A percentile compares a stretch with the other conserved stretches of the same genome.
These are phyloP conservation scores for Fonsecaea multimorphosa DNA, from an alignment of 2,329 filamentous ascomycete species.

Conservation along the genomic window DNA sequence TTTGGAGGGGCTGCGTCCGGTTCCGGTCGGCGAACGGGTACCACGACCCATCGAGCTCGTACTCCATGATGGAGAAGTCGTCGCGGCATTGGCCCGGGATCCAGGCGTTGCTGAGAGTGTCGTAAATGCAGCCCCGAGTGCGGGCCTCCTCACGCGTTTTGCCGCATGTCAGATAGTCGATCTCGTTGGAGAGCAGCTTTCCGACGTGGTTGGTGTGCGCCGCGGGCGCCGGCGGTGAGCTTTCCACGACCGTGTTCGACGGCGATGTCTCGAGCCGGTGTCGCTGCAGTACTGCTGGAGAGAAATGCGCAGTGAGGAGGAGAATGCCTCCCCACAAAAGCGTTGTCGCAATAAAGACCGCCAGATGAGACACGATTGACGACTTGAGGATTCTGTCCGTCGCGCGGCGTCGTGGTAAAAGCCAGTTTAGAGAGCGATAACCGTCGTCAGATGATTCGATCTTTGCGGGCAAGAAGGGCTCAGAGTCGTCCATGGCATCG, in stretches of 20 bases:
- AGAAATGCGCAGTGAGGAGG: constrained; percentile 8
- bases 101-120: no score
- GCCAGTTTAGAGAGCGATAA: neutral
- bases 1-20: constrained; percentile 1
- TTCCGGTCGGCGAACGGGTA: constrained; percentile 7
- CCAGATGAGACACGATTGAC: constrained; percentile 6
- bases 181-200: constrained; percentile 4
- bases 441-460: neutral
- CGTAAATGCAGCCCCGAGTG: no score
- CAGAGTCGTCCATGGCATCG: constrained; percentile 3
- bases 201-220: neutral
- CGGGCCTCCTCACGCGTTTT: no score
- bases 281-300: neutral
- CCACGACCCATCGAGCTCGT: constrained; percentile 12
- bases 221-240: neutral
- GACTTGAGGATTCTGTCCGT: constrained; percentile 6
- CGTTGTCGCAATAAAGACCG: constrained; percentile 2
- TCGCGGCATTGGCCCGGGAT: constrained; percentile 2
- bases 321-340: constrained; percentile 11
- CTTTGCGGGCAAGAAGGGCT: constrained; percentile 12
- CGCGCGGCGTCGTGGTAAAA: constrained; percentile 2
- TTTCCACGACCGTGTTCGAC: neutral
- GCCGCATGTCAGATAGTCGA: constrained; percentile 14
- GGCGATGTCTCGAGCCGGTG: neutral
- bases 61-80: constrained; percentile 13